Percentiles rank a stretch among this genome's conserved stretches.
Evolutionary conservation across 352 stramenopile genomes (phyloP).

Genomic region (Globisporangium orthogonon): DNA sequence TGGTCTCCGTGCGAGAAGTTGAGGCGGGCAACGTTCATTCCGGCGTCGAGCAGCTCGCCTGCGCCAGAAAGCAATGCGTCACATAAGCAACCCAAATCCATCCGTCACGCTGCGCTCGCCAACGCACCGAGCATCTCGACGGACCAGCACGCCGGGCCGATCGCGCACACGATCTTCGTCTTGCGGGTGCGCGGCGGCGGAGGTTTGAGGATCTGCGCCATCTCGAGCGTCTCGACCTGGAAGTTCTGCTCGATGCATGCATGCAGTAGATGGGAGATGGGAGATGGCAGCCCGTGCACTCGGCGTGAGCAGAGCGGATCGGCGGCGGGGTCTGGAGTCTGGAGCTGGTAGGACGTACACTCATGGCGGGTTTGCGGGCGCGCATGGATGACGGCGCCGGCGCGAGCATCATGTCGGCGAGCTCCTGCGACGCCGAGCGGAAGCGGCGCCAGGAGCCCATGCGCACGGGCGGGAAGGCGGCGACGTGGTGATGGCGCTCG

Average conservation of each 20-base stretch:
- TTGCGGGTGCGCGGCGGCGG: conserved; percentile 62
- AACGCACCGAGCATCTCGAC: conserved; percentile 90
- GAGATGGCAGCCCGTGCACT: no score
- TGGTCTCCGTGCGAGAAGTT: conserved; percentile 99
- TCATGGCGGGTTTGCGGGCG: conserved; percentile 29
- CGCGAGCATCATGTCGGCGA: conserved; percentile 43
- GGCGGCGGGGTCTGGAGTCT: no score
- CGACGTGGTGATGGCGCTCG: conserved; percentile 30
- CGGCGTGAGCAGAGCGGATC: no score
- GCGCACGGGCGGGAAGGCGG: conserved; percentile 48
- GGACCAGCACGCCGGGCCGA: conserved; percentile 96
- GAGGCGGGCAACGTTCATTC: conserved; percentile 97
- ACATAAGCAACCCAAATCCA: no score
- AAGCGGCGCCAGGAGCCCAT: conserved; percentile 60
- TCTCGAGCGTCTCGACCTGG: conserved; percentile 50
- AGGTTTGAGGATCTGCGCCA: conserved; percentile 65
- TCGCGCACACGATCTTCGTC: conserved; percentile 99
- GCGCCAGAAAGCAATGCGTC: background rate
- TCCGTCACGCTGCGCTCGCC: background rate
- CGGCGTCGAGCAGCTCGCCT: conserved; percentile 74
- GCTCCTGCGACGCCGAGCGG: conserved; percentile 57
- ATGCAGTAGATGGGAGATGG: background rate
- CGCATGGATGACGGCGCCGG: conserved; percentile 23
- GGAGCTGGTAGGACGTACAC: conserved; percentile 1
- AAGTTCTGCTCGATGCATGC: conserved; percentile 33